Base-by-base conservation (phyloP, 2,329 filamentous ascomycete genomes). In the Paecilomyces sp. region DNA sequence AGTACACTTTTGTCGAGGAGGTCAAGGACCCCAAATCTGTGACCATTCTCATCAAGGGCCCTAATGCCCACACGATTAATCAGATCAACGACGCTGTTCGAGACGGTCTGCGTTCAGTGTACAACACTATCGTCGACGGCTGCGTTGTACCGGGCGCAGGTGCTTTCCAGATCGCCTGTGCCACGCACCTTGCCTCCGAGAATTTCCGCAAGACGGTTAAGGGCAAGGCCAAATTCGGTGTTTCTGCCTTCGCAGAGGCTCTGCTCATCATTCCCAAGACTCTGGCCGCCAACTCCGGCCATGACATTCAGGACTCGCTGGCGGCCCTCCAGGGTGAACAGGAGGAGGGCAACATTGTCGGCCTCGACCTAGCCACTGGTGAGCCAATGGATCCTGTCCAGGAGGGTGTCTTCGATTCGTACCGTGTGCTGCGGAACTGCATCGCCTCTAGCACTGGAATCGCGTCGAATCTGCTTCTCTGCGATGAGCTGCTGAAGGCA, bases 41-140 rank as follows among this genome's bases (percentile, higher is more conserved):
- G 54, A 99, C 94, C 15, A 82, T 99, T 33, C 83, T 99, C 70
- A 97, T 99, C 83, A 99, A 97, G 83, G 94, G 94, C 25, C 94
- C 94, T 64, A 99, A 99, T 78, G 83, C 88, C 71, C 94, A 99
- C 81, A 97, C 93, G 62, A 99, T 99, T 70, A 87, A 90, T 13
- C 94, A 99, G 77, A 92, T 99, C 71, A 96, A 92, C 65, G 94
- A 99, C 73, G 94, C 94, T 2, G 94, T 97, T 53, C 87, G 94
- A 58, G 94, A 99, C 73, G 94, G 94, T 63, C 83, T 99, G 66
- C 87, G 94, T 72, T 96, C 91, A 74, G 94, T 97, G 56, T 97
- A 97, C 85, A 99, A 99, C 82, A 96, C 96, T 83, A 97, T 99
- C 74, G 93, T 97, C n/a, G 94, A 99, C 75, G 87, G 88, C 78